Conservation (phyloP, 371 early-diverging fungal species). For the Catenaria anguillulae region DNA sequence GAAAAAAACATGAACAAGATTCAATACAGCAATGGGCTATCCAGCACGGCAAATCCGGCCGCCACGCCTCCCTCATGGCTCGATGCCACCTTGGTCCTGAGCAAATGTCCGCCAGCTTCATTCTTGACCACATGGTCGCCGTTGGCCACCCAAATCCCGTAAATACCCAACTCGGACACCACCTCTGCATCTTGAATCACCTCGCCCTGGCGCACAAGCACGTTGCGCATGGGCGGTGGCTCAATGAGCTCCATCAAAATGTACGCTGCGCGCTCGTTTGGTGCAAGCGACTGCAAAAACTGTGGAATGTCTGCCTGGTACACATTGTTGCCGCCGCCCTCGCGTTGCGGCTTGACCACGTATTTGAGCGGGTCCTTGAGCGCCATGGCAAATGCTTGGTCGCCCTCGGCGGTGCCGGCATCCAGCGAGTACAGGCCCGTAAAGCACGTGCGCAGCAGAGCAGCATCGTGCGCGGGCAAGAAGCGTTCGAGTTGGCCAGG, state of each 20-base stretch:
- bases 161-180: conserved; percentile 84
- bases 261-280: conserved; percentile 46
- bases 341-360: conserved; percentile 92
- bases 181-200: conserved; percentile 48
- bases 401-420: conserved; percentile 36
- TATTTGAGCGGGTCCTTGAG: conserved; percentile 42
- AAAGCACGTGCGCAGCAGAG: conserved; percentile 54
- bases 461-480: conserved; percentile 17
- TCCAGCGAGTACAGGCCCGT: conserved; percentile 85
- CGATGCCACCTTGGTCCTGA: conserved; percentile 73
- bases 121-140: conserved; percentile 52
- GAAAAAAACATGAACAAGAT: too few relatives aligned
- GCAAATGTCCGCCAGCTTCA: conserved; percentile 68
- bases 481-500: conserved; percentile 67
- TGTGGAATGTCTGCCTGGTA: conserved; percentile 72
- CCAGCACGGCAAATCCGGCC: conserved; percentile 94
- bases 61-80: conserved; percentile 93
- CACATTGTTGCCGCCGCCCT: conserved; percentile 92
- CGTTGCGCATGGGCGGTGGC: conserved; percentile 56
- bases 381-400: conserved; percentile 49
- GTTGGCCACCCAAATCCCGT: conserved; percentile 67
- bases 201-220: conserved; percentile 67
- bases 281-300: conserved; percentile 33
- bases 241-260: conserved; percentile 71
- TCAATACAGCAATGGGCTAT: conserved; percentile 59